Conservation (phyloP, 2,329 filamentous ascomycete genomes). For the Calonectria crousiana region DNA sequence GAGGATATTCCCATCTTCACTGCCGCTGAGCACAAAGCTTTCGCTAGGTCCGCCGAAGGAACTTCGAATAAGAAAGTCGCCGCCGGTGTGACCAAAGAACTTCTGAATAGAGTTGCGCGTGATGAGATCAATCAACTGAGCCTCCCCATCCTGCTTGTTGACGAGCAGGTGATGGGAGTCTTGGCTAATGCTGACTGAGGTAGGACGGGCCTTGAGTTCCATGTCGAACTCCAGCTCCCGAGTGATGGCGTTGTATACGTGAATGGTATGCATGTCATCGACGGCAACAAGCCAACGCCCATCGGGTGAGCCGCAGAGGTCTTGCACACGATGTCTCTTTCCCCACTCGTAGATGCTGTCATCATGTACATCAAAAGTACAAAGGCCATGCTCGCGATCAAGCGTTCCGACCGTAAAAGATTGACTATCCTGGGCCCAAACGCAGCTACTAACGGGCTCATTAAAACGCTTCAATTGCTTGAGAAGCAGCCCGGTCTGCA, state of each 20-base stretch:
- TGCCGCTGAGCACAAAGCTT: constrained; percentile 91
- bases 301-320: constrained; percentile 85
- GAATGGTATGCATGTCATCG: constrained; percentile 76
- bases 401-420: constrained; percentile 85
- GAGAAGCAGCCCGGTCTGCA: constrained; percentile 72
- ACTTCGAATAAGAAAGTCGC: constrained; percentile 83
- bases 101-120: constrained; percentile 78
- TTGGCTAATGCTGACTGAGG: constrained; percentile 83
- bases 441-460: constrained; percentile 89
- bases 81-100: constrained; percentile 82
- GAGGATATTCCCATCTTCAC: constrained; percentile 82
- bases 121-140: constrained; percentile 82
- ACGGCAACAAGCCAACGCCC: constrained; percentile 85
- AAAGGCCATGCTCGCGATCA: constrained; percentile 74
- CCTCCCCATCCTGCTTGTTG: constrained; percentile 82
- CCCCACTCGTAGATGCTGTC: constrained; percentile 75
- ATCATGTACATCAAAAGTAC: constrained; percentile 77
- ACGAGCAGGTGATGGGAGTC: constrained; percentile 87
- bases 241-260: constrained; percentile 85
- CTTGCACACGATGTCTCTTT: constrained; percentile 81
- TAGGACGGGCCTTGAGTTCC: constrained; percentile 73
- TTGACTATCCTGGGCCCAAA: constrained; percentile 85
- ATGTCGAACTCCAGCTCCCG: constrained; percentile 82
- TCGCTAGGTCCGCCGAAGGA: constrained; percentile 91
- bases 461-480: constrained; percentile 76